A percentile compares a stretch with the other conserved stretches of the same genome.
phyloP scores from a whole-genome alignment of 129 eudicot genomes.

The Deinandra increscens region DNA sequence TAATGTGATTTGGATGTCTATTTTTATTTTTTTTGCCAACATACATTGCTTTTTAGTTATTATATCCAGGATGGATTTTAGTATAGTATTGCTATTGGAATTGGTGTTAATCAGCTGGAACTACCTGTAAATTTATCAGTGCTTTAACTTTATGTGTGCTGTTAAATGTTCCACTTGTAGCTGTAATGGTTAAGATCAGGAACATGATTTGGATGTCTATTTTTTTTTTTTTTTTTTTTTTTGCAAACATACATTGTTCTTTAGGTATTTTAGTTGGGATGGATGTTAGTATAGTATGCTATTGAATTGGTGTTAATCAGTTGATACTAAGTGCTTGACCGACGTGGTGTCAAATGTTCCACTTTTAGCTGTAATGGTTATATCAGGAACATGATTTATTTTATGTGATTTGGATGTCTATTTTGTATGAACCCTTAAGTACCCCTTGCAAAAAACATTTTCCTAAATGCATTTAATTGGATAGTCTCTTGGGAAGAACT shows the following conservation, averaged over 20 bases:
- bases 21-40: not conserved
- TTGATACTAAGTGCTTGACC: too few species aligned
- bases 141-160: not conserved
- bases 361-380: not conserved
- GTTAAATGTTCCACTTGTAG: not conserved
- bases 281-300: too few species aligned
- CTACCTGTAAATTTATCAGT: not conserved
- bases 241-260: too few species aligned
- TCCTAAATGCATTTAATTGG: not conserved
- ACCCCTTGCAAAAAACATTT: not conserved
- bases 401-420: not conserved
- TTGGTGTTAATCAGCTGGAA: not conserved
- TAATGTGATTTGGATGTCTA: not conserved
- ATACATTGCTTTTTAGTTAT: not conserved
- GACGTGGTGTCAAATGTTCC: not conserved
- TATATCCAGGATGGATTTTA: not conserved
- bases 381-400: not conserved
- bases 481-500: not conserved
- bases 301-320: too few species aligned
- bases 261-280: too few species aligned
- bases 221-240: too few species aligned
- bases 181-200: not conserved
- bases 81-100: not conserved
- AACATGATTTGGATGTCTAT: not conserved
- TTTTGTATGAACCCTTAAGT: not conserved